phyloP scores from a whole-genome alignment of 306 rosid genomes.

The Quercus robur region DNA sequence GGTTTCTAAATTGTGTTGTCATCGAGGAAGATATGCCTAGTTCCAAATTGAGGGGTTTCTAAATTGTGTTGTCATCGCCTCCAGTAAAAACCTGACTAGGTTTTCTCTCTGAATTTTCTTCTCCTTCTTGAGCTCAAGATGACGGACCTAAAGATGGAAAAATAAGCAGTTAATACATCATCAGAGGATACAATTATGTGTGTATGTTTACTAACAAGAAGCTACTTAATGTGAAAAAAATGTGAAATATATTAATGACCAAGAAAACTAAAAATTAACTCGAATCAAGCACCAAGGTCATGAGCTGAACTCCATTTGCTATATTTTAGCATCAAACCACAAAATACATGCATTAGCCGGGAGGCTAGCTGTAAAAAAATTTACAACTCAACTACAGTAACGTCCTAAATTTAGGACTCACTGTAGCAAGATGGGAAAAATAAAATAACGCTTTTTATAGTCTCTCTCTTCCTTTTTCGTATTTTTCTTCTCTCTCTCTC shows the following conservation, averaged over 20 bases:
- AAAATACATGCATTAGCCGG: too few species aligned
- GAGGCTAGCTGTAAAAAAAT: too few species aligned
- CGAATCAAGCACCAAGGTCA: neutral
- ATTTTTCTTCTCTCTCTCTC: too few species aligned
- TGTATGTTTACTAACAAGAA: neutral
- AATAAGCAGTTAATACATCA: constrained; percentile 6
- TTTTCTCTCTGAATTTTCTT: constrained; percentile 57
- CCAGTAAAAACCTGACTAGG: constrained; percentile 62
- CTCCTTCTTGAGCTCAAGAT: constrained; percentile 83
- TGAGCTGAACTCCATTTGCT: neutral
- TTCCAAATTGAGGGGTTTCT: constrained; percentile 82
- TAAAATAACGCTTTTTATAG: too few species aligned
- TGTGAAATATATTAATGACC: neutral
- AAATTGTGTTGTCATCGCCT: constrained; percentile 74
- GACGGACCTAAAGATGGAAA: constrained; percentile 69
- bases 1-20: neutral
- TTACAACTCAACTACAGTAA: too few species aligned
- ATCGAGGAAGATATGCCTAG: constrained; percentile 22
- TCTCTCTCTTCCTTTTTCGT: too few species aligned
- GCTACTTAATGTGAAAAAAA: neutral
- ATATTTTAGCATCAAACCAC: too few species aligned
- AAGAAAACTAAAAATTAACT: neutral
- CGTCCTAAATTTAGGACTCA: too few species aligned
- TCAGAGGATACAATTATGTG: constrained; percentile 11
- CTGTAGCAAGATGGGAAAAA: too few species aligned